Percentiles rank a stretch among this genome's conserved stretches.
phyloP scores from a whole-genome alignment of 148 eudicot genomes.

The Rhododendron williamsianum region DNA sequence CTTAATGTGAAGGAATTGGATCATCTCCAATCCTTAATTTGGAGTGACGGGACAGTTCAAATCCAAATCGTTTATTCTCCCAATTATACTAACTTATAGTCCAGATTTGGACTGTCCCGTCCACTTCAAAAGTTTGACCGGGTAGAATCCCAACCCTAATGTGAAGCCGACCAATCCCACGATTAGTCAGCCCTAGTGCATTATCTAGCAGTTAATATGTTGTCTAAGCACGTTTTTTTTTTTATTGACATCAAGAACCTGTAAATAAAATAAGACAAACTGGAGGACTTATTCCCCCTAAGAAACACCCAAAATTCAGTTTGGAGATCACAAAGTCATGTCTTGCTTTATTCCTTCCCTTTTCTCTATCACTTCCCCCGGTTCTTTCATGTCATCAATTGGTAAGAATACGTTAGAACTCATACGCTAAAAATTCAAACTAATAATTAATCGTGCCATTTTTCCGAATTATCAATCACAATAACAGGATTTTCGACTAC shows the following conservation, averaged over 20 bases:
- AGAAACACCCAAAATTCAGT: not conserved
- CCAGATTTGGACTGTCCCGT: too few relatives aligned
- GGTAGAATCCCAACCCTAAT: too few relatives aligned
- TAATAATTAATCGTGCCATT: not conserved
- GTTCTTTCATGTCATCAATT: not conserved
- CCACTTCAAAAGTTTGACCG: too few relatives aligned
- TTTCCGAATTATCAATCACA: not conserved
- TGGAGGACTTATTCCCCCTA: not conserved
- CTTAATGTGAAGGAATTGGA: not conserved
- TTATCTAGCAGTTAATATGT: not conserved
- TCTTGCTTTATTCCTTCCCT: constrained; percentile 2
- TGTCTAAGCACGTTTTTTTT: constrained; percentile 17
- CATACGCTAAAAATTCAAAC: not conserved
- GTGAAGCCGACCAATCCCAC: not conserved
- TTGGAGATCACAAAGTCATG: not conserved
- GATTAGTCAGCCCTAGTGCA: not conserved
- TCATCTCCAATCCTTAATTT: too few relatives aligned
- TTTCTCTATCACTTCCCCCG: not conserved
- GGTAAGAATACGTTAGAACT: not conserved
- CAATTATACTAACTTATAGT: too few relatives aligned
- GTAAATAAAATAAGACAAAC: not conserved
- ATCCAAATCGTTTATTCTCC: too few relatives aligned
- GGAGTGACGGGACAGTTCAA: too few relatives aligned
- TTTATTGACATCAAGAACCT: constrained; percentile 2
- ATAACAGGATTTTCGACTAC: not conserved